These are phyloP conservation scores for Lophiostoma macrostomum DNA, from an alignment of 495 filamentous ascomycete species.

Conservation along the genomic window DNA sequence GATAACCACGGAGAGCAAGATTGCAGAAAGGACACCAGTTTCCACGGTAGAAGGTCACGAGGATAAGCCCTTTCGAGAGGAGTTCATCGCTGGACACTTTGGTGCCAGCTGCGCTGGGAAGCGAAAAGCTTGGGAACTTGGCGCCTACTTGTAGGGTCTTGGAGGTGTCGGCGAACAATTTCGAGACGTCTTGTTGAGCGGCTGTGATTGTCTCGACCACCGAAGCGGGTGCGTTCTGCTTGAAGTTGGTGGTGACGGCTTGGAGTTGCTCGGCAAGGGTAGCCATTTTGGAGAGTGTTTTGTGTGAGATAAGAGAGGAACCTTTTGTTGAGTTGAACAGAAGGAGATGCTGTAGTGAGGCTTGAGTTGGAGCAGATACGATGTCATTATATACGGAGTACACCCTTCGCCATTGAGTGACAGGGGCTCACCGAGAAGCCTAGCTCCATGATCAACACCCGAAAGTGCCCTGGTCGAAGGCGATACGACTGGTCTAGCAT, in stretches of 20 bases:
- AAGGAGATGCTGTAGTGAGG: too few relatives aligned
- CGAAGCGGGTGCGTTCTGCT: background rate
- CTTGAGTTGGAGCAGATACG: too few relatives aligned
- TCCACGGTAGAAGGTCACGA: constrained; percentile 47
- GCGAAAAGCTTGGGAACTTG: background rate
- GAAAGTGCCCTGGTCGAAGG: too few relatives aligned
- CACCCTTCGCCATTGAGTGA: too few relatives aligned
- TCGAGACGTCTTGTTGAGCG: background rate
- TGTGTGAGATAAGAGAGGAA: too few relatives aligned
- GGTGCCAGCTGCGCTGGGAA: background rate
- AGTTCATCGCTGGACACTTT: constrained; percentile 34
- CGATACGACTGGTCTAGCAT: too few relatives aligned
- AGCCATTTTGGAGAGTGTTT: background rate
- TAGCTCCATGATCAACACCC: too few relatives aligned
- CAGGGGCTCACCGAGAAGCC: too few relatives aligned
- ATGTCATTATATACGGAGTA: too few relatives aligned
- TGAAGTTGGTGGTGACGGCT: background rate
- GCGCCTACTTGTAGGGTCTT: background rate
- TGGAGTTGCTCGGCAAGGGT: background rate
- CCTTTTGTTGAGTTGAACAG: too few relatives aligned
- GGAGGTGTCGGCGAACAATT: background rate
- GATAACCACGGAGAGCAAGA: constrained; percentile 36
- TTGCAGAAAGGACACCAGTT: constrained; percentile 49
- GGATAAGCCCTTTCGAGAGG: constrained; percentile 40
- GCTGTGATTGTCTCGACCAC: background rate